Percentiles rank a stretch among this genome's conserved stretches.
Conservation (phyloP, 768 basidiomycete species). For the Paxillus involutus region DNA sequence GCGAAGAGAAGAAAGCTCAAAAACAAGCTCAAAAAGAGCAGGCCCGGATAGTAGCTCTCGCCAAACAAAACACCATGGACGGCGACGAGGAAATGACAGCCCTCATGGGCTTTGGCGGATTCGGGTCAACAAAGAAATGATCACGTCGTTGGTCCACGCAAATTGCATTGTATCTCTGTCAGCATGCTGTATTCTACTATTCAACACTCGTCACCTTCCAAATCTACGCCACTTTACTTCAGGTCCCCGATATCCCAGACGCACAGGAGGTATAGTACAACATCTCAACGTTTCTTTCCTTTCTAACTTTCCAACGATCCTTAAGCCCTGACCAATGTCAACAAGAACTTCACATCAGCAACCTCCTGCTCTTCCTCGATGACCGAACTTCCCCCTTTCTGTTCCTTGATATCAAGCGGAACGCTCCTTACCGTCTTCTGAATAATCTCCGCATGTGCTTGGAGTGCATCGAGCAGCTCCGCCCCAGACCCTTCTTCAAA, state of each 20-base stretch:
- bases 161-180: slow-evolving; percentile 17
- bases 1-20: slow-evolving; percentile 74
- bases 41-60: slow-evolving; percentile 65
- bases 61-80: slow-evolving; percentile 46
- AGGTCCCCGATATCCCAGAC: not conserved
- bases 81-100: slow-evolving; percentile 67
- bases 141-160: slow-evolving; percentile 8
- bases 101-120: slow-evolving; percentile 92
- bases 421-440: slow-evolving; percentile 71
- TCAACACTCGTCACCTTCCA: not conserved
- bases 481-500: slow-evolving; percentile 70
- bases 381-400: slow-evolving; percentile 51
- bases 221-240: not conserved
- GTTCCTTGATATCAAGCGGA: slow-evolving; percentile 59
- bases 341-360: slow-evolving; percentile 71
- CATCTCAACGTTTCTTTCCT: not conserved
- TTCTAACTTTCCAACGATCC: not conserved
- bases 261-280: slow-evolving; percentile 24
- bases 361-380: slow-evolving; percentile 89
- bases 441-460: slow-evolving; percentile 67
- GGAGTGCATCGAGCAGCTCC: slow-evolving; percentile 64
- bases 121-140: slow-evolving; percentile 84
- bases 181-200: slow-evolving; percentile 3
- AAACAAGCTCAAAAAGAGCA: slow-evolving; percentile 80
- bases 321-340: slow-evolving; percentile 56